These are phyloP conservation scores for Cyclaneusma minus DNA, from an alignment of 2,329 filamentous ascomycete genomes.

Conservation along the genomic window DNA sequence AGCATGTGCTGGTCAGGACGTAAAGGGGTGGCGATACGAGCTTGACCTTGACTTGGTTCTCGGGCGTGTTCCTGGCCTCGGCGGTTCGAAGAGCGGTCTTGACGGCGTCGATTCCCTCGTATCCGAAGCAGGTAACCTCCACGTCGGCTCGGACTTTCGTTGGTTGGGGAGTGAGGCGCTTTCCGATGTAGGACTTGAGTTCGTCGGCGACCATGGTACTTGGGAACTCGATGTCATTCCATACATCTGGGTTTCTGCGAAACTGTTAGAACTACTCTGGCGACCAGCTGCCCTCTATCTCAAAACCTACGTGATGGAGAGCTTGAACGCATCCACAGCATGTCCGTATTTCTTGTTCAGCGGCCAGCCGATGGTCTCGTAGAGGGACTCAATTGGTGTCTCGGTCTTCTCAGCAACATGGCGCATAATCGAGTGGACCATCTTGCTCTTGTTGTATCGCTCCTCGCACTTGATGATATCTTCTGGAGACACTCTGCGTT, in stretches of 20 bases:
- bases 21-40: slow-evolving; percentile 96
- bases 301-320: slow-evolving; percentile 74
- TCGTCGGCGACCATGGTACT: slow-evolving; percentile 76
- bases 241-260: slow-evolving; percentile 80
- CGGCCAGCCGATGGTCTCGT: slow-evolving; percentile 91
- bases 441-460: slow-evolving; percentile 99
- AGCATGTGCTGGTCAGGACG: slow-evolving; percentile 85
- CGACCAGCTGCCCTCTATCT: slow-evolving; percentile 1
- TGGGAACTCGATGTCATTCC: slow-evolving; percentile 84
- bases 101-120: slow-evolving; percentile 96
- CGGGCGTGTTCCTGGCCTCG: slow-evolving; percentile 80
- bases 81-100: slow-evolving; percentile 84
- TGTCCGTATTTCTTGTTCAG: slow-evolving; percentile 96
- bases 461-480: slow-evolving; percentile 98
- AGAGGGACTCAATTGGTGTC: slow-evolving; percentile 84
- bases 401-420: slow-evolving; percentile 96
- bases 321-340: slow-evolving; percentile 94
- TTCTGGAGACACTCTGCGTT: slow-evolving; percentile 92
- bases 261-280: slow-evolving; percentile 7
- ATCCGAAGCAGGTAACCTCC: slow-evolving; percentile 88
- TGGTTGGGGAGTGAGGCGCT: slow-evolving; percentile 93
- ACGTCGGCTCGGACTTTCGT: slow-evolving; percentile 98
- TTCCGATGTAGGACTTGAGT: slow-evolving; percentile 88
- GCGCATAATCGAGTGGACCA: slow-evolving; percentile 97
- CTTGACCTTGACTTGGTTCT: slow-evolving; percentile 94